phyloP scores from a whole-genome alignment of 345 rosid species.

The Populus nigra region DNA sequence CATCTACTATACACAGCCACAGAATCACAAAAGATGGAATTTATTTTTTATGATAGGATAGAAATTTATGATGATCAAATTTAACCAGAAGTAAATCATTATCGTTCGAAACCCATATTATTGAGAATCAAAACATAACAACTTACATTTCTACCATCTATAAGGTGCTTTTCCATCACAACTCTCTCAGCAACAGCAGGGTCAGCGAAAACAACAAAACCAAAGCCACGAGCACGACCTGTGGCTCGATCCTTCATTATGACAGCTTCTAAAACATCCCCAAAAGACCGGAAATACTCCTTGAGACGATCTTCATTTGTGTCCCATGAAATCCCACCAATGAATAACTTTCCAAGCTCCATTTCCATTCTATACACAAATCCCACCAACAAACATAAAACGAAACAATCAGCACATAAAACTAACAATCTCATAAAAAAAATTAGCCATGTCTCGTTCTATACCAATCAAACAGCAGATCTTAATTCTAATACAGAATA shows the following conservation, averaged over 20 bases:
- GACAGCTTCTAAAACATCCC: constrained; percentile 80
- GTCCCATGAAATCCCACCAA: constrained; percentile 97
- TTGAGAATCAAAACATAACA: constrained; percentile 7
- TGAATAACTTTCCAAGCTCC: constrained; percentile 85
- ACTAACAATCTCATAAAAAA: not conserved
- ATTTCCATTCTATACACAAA: constrained; percentile 56
- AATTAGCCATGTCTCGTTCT: constrained; percentile 1
- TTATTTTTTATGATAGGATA: not conserved
- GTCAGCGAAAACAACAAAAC: constrained; percentile 81
- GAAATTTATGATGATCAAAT: not conserved
- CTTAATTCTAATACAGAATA: constrained; percentile 11
- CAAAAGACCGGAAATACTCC: constrained; percentile 74
- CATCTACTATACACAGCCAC: not conserved
- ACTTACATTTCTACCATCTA: constrained; percentile 87
- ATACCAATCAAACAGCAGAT: constrained; percentile 24
- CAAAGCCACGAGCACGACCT: constrained; percentile 94
- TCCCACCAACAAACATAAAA: constrained; percentile 13
- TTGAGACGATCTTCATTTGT: constrained; percentile 84
- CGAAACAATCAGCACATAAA: not conserved
- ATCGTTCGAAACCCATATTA: constrained; percentile 11
- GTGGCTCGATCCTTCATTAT: constrained; percentile 94
- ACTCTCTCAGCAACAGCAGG: constrained; percentile 79
- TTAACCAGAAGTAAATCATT: constrained; percentile 4
- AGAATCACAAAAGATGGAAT: not conserved
- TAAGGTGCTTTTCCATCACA: constrained; percentile 65